These are phyloP conservation scores for Ogataea ganodermae DNA, from an alignment of 805 yeast genomes.

Conservation along the genomic window DNA sequence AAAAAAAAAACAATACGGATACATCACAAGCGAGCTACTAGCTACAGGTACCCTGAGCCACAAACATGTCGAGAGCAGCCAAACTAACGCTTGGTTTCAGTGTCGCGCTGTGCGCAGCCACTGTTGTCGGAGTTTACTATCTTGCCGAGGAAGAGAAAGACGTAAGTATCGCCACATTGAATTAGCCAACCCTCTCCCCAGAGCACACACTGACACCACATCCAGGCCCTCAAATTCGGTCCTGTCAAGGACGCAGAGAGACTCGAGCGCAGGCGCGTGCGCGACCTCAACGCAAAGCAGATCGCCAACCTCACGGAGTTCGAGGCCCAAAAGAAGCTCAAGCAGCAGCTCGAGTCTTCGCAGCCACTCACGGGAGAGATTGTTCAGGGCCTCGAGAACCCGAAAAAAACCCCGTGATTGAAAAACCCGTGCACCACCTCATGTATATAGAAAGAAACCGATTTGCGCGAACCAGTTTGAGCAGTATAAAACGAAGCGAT, in stretches of 20 bases:
- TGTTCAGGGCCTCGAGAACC: conserved; percentile 41
- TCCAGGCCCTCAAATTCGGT: conserved; percentile 71
- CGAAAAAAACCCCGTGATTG: neutral
- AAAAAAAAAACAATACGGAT: neutral
- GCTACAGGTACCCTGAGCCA: neutral
- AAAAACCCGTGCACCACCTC: conserved; percentile 7
- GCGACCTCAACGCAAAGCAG: conserved; percentile 39
- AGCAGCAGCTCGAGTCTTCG: conserved; percentile 53
- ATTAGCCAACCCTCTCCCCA: neutral
- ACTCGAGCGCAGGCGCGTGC: conserved; percentile 45
- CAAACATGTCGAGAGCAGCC: conserved; percentile 74
- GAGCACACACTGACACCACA: neutral
- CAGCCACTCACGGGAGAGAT: conserved; percentile 67
- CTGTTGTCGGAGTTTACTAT: conserved; percentile 69
- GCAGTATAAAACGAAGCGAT: neutral
- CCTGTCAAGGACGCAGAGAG: conserved; percentile 82
- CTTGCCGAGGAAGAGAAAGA: conserved; percentile 71
- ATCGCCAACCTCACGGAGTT: conserved; percentile 66
- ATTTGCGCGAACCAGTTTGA: neutral
- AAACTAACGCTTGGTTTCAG: conserved; percentile 70
- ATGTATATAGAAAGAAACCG: neutral
- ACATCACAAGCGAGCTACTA: neutral
- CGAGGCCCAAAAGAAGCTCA: conserved; percentile 60
- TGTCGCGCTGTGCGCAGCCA: conserved; percentile 53
- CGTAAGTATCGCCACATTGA: conserved; percentile 35